Conservation (phyloP, 805 yeast genomes). For the Wickerhamiella alocasiicola region DNA sequence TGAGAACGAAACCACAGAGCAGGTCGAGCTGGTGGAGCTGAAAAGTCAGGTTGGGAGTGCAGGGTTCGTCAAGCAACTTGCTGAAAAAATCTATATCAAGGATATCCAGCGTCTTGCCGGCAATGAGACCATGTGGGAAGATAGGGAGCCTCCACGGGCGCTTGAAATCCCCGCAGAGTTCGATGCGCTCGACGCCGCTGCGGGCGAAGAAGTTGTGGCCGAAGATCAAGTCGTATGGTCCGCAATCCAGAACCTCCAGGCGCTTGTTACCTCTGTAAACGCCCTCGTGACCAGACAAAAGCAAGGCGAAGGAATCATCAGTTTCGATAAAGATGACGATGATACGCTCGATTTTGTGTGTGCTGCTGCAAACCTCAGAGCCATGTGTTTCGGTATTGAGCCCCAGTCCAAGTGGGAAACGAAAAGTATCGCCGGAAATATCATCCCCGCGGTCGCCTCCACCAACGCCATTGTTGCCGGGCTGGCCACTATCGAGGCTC, state of each 20-base stretch:
- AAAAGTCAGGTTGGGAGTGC: slow-evolving; percentile 25
- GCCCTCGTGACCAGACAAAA: slow-evolving; percentile 39
- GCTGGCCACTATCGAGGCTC: slow-evolving; percentile 60
- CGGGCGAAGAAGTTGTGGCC: slow-evolving; percentile 24
- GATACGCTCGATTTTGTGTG: slow-evolving; percentile 83
- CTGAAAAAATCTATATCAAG: slow-evolving; percentile 42
- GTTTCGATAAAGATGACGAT: slow-evolving; percentile 88
- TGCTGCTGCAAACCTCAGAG: slow-evolving; percentile 83
- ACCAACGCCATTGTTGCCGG: slow-evolving; percentile 95
- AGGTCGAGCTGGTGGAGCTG: slow-evolving; percentile 28
- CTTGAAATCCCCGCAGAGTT: slow-evolving; percentile 28
- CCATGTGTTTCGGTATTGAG: slow-evolving; percentile 75
- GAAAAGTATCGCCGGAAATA: slow-evolving; percentile 91
- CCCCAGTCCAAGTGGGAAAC: slow-evolving; percentile 68
- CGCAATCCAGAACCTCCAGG: slow-evolving; percentile 47
- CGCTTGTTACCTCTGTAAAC: slow-evolving; percentile 39
- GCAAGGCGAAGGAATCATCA: slow-evolving; percentile 29
- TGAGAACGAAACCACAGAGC: slow-evolving; percentile 30
- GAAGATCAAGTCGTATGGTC: slow-evolving; percentile 44
- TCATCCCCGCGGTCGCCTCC: slow-evolving; percentile 96
- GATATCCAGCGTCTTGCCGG: slow-evolving; percentile 65
- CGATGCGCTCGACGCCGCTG: slow-evolving; percentile 12
- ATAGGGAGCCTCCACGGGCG: slow-evolving; percentile 56
- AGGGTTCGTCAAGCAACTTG: slow-evolving; percentile 26
- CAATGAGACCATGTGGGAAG: slow-evolving; percentile 63